Percentiles rank a stretch among this genome's conserved stretches.
Evolutionary conservation across 306 rosid genomes (phyloP).

Genomic region (Carpinus viminea): DNA sequence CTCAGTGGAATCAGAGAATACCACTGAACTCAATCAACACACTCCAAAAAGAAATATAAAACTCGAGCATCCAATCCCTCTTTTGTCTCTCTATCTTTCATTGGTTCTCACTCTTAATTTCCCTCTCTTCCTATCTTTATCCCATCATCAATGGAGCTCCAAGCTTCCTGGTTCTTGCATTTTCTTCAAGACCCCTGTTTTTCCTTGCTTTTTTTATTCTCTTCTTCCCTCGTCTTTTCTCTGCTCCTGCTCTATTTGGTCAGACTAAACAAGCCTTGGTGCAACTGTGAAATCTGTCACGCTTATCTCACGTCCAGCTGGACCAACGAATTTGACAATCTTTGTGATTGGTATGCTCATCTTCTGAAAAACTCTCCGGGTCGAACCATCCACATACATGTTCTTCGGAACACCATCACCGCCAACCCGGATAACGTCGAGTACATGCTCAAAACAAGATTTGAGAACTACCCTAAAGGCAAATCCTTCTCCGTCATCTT

Average conservation of each 20-base stretch:
- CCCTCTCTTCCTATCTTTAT: conserved; percentile 3
- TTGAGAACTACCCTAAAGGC: conserved; percentile 77
- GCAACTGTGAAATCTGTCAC: conserved; percentile 62
- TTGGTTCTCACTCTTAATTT: not conserved
- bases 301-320: conserved; percentile 59
- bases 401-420: conserved; percentile 61
- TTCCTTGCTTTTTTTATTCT: conserved; percentile 15
- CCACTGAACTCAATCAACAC: conserved; percentile 14
- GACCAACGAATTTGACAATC: conserved; percentile 56
- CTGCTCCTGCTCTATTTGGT: not conserved
- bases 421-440: conserved; percentile 76
- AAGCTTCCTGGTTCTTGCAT: conserved; percentile 28
- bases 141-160: conserved; percentile 27
- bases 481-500: conserved; percentile 63
- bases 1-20: conserved; percentile 6
- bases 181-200: conserved; percentile 9
- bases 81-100: conserved; percentile 10
- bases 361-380: conserved; percentile 57
- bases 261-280: conserved; percentile 33
- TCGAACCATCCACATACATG: conserved; percentile 75
- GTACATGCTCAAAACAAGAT: conserved; percentile 70
- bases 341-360: conserved; percentile 77
- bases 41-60: not conserved
- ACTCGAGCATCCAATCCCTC: not conserved
- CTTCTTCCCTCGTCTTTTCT: conserved; percentile 2